A percentile compares a stretch with the other conserved stretches of the same genome.
phyloP scores from a whole-genome alignment of 345 rosid species.

The Aquilaria yunnanensis region DNA sequence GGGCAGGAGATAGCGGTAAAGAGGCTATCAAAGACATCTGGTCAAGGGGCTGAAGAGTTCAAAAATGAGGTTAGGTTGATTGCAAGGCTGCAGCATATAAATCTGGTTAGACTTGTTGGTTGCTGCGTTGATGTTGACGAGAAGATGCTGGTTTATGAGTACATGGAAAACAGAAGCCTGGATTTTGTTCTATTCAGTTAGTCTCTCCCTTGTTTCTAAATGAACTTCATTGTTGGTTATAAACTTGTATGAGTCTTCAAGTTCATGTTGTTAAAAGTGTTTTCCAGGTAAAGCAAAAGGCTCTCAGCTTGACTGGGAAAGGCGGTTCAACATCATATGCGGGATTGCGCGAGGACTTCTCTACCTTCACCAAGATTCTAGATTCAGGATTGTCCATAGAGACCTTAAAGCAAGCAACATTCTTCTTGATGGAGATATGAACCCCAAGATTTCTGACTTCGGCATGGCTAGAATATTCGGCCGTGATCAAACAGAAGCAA shows the following conservation, averaged over 20 bases:
- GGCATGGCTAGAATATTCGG: conserved; percentile 90
- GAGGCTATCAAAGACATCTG: conserved; percentile 63
- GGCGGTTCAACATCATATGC: conserved; percentile 49
- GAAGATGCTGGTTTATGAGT: conserved; percentile 83
- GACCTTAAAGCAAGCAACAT: conserved; percentile 82
- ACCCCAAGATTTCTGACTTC: conserved; percentile 72
- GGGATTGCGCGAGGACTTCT: conserved; percentile 78
- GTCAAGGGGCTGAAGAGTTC: conserved; percentile 77
- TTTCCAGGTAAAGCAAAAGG: conserved; percentile 39
- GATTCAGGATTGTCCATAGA: conserved; percentile 72
- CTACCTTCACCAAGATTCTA: conserved; percentile 80
- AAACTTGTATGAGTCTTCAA: conserved; percentile 1
- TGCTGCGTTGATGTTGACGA: conserved; percentile 63
- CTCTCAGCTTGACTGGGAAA: conserved; percentile 46
- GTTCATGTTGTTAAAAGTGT: neutral
- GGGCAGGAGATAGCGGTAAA: conserved; percentile 75
- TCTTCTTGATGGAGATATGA: conserved; percentile 57
- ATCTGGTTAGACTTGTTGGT: conserved; percentile 68
- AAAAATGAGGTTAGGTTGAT: conserved; percentile 75
- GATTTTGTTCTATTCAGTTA: conserved; percentile 66
- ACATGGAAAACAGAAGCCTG: conserved; percentile 68
- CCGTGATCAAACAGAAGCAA: conserved; percentile 58
- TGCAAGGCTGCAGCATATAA: conserved; percentile 79
- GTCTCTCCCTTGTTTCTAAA: conserved; percentile 10
- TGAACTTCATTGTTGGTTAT: neutral